Base-by-base conservation (phyloP, 306 rosid genomes). In the Pyrus betulifolia region DNA sequence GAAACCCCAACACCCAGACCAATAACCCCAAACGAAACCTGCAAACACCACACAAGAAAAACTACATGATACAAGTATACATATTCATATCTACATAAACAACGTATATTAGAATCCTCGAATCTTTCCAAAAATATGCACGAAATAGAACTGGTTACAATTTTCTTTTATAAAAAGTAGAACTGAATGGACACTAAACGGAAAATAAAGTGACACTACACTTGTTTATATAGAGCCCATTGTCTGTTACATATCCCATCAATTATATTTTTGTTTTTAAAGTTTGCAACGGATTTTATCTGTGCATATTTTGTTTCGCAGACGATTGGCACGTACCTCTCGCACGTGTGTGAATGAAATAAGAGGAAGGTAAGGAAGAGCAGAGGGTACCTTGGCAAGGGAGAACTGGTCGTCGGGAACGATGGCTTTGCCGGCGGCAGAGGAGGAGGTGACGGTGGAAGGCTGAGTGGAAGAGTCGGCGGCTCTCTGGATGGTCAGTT, bases 21-120 rank as follows among this genome's bases (percentile, higher is more conserved):
- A 78, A 95, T 70, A 49, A 83, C 84, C 68, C 99, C 97, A 81
- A 92, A 95, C 22, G 97, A 95, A 86, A 95, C 80, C 99, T 90
- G 91, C 76, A 84, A 79, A 31, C 17, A 58, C 60, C 27, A 60
- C 8, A 46, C 64, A 49, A 49, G 21, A 54, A 52, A 4, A 79
- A 65, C 55, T 13, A n/a, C 55, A 15, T 49, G 55, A 13, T 15
- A 49, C 55, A 49, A 49, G 55, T 49, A 49, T 15, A 49, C 21
- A 49, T 49, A 49, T 15, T 49, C 55, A 49, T 49, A 49, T 49
- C 55, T 49, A 15, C 18, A 49, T 49, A 4, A 49, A 49, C 54
- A 14, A 15, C 6, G 2, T 46, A 49, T 15, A 49, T 49, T 49
- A 49, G 8, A 14, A 49, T 5, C 45, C 54, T 49, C 8, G 2